Conservation (phyloP, 805 yeast species). For the Lipomyces yamanashiensis region DNA sequence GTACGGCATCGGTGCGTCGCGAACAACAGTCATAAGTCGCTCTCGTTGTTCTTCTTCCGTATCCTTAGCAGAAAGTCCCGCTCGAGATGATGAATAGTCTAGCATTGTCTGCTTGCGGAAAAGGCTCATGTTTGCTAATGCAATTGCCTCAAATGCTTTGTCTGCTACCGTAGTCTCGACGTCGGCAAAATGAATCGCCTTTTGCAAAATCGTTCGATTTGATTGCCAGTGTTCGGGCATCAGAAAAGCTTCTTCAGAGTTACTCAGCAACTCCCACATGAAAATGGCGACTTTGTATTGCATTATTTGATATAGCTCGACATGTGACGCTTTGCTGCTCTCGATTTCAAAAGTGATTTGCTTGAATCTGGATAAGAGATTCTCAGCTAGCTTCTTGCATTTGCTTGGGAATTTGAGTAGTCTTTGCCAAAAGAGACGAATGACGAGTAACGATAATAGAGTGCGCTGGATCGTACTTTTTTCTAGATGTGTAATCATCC, state of each 20-base stretch:
- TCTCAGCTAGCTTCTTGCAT: slow-evolving; percentile 68
- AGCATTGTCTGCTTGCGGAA: slow-evolving; percentile 34
- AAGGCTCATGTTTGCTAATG: slow-evolving; percentile 24
- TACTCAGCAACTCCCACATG: slow-evolving; percentile 37
- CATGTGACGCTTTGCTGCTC: slow-evolving; percentile 39
- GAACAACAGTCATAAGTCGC: slow-evolving; percentile 31
- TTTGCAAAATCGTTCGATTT: slow-evolving; percentile 40
- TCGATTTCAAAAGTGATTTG: slow-evolving; percentile 45
- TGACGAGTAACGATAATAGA: slow-evolving; percentile 57
- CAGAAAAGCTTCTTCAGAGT: slow-evolving; percentile 43
- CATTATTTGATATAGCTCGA: slow-evolving; percentile 40
- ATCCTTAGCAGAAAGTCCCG: neutral
- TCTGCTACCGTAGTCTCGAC: slow-evolving; percentile 26
- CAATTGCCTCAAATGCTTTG: slow-evolving; percentile 24
- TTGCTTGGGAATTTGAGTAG: slow-evolving; percentile 59
- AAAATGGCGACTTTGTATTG: slow-evolving; percentile 47
- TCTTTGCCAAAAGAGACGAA: slow-evolving; percentile 74
- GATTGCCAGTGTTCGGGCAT: slow-evolving; percentile 44
- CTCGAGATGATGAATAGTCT: slow-evolving; percentile 21
- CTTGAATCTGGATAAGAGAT: slow-evolving; percentile 53
- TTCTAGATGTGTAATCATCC: slow-evolving; percentile 62
- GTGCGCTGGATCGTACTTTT: slow-evolving; percentile 48
- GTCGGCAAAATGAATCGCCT: slow-evolving; percentile 32
- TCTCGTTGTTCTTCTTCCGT: slow-evolving; percentile 36
- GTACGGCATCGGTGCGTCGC: slow-evolving; percentile 27